Percentiles rank a stretch among this genome's conserved stretches.
Conservation (phyloP, 805 yeast genomes). For the Cyberlindnera samutprakarnensis region DNA sequence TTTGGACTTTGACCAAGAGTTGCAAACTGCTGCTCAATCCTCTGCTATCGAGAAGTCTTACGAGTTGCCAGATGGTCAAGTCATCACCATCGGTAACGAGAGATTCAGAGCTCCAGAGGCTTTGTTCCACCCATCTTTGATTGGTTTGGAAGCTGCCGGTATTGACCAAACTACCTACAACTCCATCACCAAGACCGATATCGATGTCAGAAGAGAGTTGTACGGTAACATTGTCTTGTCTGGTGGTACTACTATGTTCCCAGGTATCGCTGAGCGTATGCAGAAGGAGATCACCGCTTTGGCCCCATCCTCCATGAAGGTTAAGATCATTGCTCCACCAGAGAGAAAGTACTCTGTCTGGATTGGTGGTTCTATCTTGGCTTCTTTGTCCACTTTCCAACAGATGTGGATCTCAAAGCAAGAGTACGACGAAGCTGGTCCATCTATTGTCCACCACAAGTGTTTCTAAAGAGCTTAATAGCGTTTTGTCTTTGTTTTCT, state of each 20-base stretch:
- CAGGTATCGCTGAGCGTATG: conserved; percentile 99
- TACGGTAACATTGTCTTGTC: conserved; percentile 99
- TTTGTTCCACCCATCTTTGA: conserved; percentile 94
- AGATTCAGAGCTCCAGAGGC: conserved; percentile 99
- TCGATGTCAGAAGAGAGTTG: conserved; percentile 97
- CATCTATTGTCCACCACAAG: conserved; percentile 78
- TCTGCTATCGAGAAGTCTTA: conserved; percentile 97
- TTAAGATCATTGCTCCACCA: conserved; percentile 98
- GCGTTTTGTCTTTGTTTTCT: too few relatives aligned
- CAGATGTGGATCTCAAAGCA: conserved; percentile 99
- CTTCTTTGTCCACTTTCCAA: conserved; percentile 98
- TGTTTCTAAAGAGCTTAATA: too few relatives aligned
- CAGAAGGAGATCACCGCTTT: conserved; percentile 99
- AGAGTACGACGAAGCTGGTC: conserved; percentile 99
- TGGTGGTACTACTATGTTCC: conserved; percentile 99
- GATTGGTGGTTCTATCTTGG: conserved; percentile 99
- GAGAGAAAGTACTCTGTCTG: conserved; percentile 99
- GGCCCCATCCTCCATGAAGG: conserved; percentile 99
- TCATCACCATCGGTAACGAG: conserved; percentile 98
- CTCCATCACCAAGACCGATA: conserved; percentile 94
- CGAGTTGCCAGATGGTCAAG: conserved; percentile 99
- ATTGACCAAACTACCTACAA: conserved; percentile 83
- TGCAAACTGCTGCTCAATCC: conserved; percentile 98
- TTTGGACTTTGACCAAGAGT: conserved; percentile 97
- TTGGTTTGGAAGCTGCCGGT: conserved; percentile 93